These are phyloP conservation scores for Stachybotrys chartarum DNA, from an alignment of 2,329 filamentous ascomycete species.

Conservation along the genomic window DNA sequence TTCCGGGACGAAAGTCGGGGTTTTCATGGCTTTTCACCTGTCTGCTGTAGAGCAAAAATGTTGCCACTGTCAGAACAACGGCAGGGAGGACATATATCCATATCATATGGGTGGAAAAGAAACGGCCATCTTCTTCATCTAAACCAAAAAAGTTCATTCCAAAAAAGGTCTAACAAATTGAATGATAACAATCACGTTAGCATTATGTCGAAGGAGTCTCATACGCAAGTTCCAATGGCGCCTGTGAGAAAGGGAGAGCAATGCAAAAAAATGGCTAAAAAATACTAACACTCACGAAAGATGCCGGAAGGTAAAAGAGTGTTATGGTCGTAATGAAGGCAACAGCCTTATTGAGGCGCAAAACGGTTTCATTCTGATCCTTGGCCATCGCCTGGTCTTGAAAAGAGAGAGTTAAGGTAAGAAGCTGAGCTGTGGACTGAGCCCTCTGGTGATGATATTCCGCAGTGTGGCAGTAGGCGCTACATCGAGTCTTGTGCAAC, in stretches of 20 bases:
- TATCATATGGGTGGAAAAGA: conserved; percentile 24
- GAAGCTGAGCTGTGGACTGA: conserved; percentile 15
- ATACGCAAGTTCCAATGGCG: too few species aligned
- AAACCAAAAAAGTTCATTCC: conserved; percentile 33
- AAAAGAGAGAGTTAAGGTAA: conserved; percentile 18
- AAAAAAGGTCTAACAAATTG: conserved; percentile 24
- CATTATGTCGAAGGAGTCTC: not conserved
- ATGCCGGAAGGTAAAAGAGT: conserved; percentile 23
- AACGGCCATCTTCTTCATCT: conserved; percentile 16
- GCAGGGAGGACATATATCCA: conserved; percentile 30
- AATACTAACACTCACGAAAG: conserved; percentile 26
- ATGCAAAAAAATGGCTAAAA: not conserved
- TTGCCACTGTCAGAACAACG: conserved; percentile 15
- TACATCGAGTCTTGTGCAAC: conserved; percentile 9
- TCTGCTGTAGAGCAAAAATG: not conserved
- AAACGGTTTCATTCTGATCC: conserved; percentile 20
- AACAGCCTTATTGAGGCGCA: conserved; percentile 22
- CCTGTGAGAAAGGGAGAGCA: too few species aligned
- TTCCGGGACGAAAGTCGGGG: not conserved
- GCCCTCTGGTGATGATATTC: conserved; percentile 14
- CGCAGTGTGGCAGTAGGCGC: conserved; percentile 12
- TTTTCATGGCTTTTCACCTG: not conserved
- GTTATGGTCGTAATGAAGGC: conserved; percentile 22
- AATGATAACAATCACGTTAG: not conserved
- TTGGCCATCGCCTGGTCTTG: conserved; percentile 22